Evolutionary conservation across 768 basidiomycete species (phyloP), one percentile per base, ranked within the genome.

Genomic region (Pleurotus sapidus): DNA sequence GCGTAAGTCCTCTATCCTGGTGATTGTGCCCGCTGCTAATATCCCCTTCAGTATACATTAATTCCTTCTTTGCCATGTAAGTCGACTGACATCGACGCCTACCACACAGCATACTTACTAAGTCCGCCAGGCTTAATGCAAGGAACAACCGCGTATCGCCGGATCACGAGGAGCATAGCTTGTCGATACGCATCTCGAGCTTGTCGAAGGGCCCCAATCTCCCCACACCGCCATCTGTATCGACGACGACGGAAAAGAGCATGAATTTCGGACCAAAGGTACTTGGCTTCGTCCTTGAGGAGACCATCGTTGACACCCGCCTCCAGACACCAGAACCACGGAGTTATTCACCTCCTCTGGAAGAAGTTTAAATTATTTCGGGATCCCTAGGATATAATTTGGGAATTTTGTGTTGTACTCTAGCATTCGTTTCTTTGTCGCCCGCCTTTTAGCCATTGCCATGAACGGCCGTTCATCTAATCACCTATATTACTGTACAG

Each of bases 1-100:
- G 62, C 66, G 79, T 79, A 67, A 25, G 74, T 65, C 18, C 5
- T 15, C 17, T 15, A 43, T 37, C 4, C 43, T 39, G 11, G 27
- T 42, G 30, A 39, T 4, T 39, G 7, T 40, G 12, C 2, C 37
- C 30, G 57, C 2, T 60, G 18, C 43, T 55, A 12, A 49, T 30
- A 27, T 53, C 20, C 39, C 17, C 3, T 46, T 1, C 57, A 82
- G 80, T 82, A 6, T 81, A 81, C 55, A 71, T 77, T 34, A 75
- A 73, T n/a, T 81, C 79, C 0, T 82, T 67, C 61, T 55, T 64
- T 30, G 67, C 66, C 15, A 69, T 69, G 68, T 54, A 38, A 54
- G 51, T 54, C 18, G 25, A 37, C 37, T 18, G 24, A 34, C 45
- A 12, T n/a, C 24, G 9, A 17, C 30, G 15, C 17, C 17, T n/a